Base-by-base conservation (phyloP, 768 basidiomycete species). In the Agaricus bisporus region DNA sequence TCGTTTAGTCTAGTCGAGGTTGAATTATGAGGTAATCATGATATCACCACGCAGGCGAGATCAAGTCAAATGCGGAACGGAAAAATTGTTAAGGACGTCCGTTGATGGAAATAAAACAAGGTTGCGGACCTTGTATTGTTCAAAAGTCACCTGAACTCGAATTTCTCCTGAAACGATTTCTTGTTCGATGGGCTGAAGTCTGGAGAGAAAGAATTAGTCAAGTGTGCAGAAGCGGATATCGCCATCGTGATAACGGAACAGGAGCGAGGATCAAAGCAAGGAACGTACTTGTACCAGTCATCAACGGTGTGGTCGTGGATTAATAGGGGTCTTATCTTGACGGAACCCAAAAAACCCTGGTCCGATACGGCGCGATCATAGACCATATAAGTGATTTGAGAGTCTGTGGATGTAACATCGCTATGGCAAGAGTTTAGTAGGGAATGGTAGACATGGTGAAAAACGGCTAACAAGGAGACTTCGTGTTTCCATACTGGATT, bases 401-500 rank as follows among this genome's bases (percentile, higher is more conserved):
- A 95, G 45, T 83, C 78, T 60, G 90, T 86, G 10, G 91, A 91
- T 25, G 91, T 98, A 50, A 98, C 88, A 70, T 99, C 97, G 77
- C 95, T 98, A 29, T 3, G 41, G 54, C 51, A 51, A 37, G 18
- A 37, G 35, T 29, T 25, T 8, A 36, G 43, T 20, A 45, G 28
- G 43, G 47, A 45, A 48, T 7, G 14, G 41, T n/a, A 35, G 17
- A 17, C 38, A 42, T 32, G 50, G 46, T 35, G 37, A 54, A 56
- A 25, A 48, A 55, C 56, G 37, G 38, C 95, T 70, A 70, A 98
- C 95, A 99, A 99, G 41, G 91, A 86, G 32, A 98, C 97, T 68
- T 98, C 89, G 67, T 98, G 95, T 72, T 99, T 99, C 97, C 97
- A 99, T 18, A 95, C 86, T 10, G 97, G 95, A 73, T 93, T 98